Percentiles rank a stretch among this genome's conserved stretches.
phyloP scores from a whole-genome alignment of 805 yeast species.

The Hanseniaspora occidentalis region DNA sequence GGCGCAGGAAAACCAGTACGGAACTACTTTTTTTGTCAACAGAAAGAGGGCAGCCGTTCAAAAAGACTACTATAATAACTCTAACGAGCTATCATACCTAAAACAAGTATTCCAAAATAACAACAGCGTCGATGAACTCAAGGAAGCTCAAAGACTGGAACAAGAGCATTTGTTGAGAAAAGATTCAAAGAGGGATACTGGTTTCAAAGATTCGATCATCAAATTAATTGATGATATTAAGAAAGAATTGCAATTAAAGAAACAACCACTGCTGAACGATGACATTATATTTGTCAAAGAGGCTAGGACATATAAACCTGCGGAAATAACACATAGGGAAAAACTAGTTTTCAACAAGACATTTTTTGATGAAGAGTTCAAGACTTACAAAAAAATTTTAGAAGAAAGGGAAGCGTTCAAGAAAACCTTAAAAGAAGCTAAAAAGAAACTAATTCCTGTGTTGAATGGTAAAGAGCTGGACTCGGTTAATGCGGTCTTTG shows the following conservation, averaged over 20 bases:
- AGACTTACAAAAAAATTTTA: neutral
- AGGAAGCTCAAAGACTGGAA: constrained; percentile 15
- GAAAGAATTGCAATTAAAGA: constrained; percentile 1
- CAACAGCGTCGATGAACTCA: constrained; percentile 23
- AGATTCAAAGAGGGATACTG: constrained; percentile 10
- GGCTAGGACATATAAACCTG: constrained; percentile 2
- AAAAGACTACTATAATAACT: constrained; percentile 10
- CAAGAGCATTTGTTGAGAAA: constrained; percentile 15
- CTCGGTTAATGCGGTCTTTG: constrained; percentile 18
- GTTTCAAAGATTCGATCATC: constrained; percentile 8
- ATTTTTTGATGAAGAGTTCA: constrained; percentile 1
- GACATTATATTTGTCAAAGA: constrained; percentile 14
- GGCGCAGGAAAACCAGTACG: constrained; percentile 21
- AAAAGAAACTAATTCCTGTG: constrained; percentile 15
- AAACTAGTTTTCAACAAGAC: neutral
- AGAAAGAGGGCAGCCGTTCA: constrained; percentile 4
- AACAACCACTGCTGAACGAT: constrained; percentile 1
- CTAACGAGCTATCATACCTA: constrained; percentile 21
- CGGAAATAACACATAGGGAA: constrained; percentile 5
- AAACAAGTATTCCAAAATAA: constrained; percentile 20
- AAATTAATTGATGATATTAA: constrained; percentile 4
- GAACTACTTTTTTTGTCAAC: constrained; percentile 24
- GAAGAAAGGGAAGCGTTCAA: neutral
- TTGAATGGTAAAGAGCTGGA: constrained; percentile 15
- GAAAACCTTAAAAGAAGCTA: neutral